Percentiles rank a stretch among this genome's conserved stretches.
Conservation (phyloP, 257 asterid species). For the Hygrophila difformis region DNA sequence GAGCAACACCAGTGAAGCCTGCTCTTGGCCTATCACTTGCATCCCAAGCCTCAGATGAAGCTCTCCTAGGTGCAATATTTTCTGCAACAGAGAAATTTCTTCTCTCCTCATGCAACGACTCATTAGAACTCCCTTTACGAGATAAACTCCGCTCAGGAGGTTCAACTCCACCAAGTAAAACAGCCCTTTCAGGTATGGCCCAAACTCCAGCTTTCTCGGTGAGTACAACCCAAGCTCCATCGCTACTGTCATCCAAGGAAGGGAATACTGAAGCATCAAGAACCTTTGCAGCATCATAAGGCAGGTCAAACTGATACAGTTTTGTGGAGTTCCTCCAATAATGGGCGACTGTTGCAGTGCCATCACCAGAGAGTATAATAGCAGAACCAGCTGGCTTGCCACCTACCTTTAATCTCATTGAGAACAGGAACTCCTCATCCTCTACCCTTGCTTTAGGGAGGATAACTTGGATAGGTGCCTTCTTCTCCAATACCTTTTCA, state of each 20-base stretch:
- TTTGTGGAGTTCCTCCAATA: constrained; percentile 78
- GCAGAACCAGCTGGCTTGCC: constrained; percentile 94
- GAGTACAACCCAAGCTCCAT: constrained; percentile 90
- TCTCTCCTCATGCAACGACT: constrained; percentile 55
- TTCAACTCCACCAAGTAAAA: constrained; percentile 84
- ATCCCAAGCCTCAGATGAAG: constrained; percentile 78
- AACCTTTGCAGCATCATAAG: constrained; percentile 90
- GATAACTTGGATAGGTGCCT: constrained; percentile 80
- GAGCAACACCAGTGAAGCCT: constrained; percentile 50
- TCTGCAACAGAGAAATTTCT: constrained; percentile 45
- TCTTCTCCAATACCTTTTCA: constrained; percentile 69
- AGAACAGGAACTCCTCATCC: constrained; percentile 78
- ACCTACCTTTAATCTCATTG: constrained; percentile 78
- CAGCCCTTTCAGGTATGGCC: constrained; percentile 96
- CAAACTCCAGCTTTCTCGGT: constrained; percentile 96
- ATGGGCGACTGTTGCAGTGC: constrained; percentile 95
- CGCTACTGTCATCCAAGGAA: constrained; percentile 58
- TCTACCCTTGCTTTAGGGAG: constrained; percentile 94
- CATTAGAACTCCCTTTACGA: constrained; percentile 87
- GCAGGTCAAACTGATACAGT: constrained; percentile 89
- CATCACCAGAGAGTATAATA: constrained; percentile 82
- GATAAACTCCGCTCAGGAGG: constrained; percentile 95
- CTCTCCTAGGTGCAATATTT: constrained; percentile 71
- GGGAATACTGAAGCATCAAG: constrained; percentile 88
- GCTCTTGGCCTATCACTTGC: constrained; percentile 64